Percentiles rank a stretch among this genome's conserved stretches.
phyloP scores from a whole-genome alignment of 805 yeast genomes.

The Lipomyces lipofer region DNA sequence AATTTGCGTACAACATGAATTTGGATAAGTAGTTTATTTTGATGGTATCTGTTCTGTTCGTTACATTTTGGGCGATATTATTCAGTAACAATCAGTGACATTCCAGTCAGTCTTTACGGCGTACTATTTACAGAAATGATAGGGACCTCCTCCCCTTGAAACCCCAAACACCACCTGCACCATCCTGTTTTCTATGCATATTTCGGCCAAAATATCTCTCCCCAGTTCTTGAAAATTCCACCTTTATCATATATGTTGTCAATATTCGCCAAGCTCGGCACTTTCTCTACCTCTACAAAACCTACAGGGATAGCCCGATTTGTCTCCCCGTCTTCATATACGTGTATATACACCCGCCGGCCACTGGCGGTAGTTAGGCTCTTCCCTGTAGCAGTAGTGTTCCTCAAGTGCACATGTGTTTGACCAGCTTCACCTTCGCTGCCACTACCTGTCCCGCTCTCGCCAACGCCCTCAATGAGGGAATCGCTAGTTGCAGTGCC shows the following conservation, averaged over 20 bases:
- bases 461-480: slow-evolving; percentile 25
- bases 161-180: no score
- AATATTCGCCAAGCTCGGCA: slow-evolving; percentile 38
- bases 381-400: neutral
- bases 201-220: slow-evolving; percentile 34
- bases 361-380: neutral
- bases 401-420: slow-evolving; percentile 1
- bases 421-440: slow-evolving; percentile 16
- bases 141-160: no score
- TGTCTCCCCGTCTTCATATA: slow-evolving; percentile 34
- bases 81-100: no score
- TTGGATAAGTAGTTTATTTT: no score
- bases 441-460: slow-evolving; percentile 33
- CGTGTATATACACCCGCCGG: slow-evolving; percentile 24
- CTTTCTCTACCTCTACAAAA: slow-evolving; percentile 30
- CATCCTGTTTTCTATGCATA: slow-evolving; percentile 18
- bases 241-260: slow-evolving; percentile 42
- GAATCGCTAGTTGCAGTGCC: no score
- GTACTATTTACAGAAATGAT: no score
- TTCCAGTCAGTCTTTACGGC: no score
- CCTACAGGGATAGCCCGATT: slow-evolving; percentile 31
- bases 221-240: slow-evolving; percentile 39
- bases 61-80: no score
- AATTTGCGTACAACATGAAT: no score
- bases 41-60: no score